Evolutionary conservation across 169 alveolate species (phyloP).

Genomic region (Eimeria necatrix): DNA sequence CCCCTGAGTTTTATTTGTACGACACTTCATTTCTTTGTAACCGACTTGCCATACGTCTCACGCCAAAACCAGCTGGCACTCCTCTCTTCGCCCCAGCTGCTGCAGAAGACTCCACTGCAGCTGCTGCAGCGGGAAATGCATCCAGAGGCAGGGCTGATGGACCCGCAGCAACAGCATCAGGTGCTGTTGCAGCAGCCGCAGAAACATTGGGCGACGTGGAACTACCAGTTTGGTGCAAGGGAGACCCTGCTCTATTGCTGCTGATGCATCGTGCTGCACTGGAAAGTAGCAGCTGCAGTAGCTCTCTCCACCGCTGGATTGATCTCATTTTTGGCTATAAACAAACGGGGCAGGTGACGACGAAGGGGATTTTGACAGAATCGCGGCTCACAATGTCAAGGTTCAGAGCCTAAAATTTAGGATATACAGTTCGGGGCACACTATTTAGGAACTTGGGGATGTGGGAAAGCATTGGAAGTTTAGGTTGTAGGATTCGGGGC

Average conservation of each 20-base stretch:
- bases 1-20: conserved; percentile 96
- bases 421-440: not conserved
- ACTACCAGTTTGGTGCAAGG: conserved; percentile 62
- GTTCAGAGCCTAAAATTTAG: not conserved
- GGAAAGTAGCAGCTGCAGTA: conserved; percentile 96
- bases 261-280: conserved; percentile 93
- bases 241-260: conserved; percentile 87
- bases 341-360: conserved; percentile 90
- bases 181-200: conserved; percentile 29
- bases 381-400: not conserved
- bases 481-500: not conserved
- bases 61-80: conserved; percentile 46
- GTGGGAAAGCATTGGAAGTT: not conserved
- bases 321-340: conserved; percentile 97
- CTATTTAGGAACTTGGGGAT: not conserved
- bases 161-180: conserved; percentile 58
- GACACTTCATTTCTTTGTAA: conserved; percentile 93
- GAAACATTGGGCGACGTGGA: conserved; percentile 41
- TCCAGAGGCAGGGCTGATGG: not conserved
- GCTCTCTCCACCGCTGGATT: conserved; percentile 96
- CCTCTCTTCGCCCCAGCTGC: conserved; percentile 66
- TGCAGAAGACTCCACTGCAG: conserved; percentile 2
- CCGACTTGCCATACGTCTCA: conserved; percentile 81
- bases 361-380: not conserved
- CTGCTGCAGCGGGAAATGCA: not conserved